A percentile compares a stretch with the other conserved stretches of the same genome.
Evolutionary conservation across 2,329 filamentous ascomycete species (phyloP).

Genomic region (Atkinsonella texensis): DNA sequence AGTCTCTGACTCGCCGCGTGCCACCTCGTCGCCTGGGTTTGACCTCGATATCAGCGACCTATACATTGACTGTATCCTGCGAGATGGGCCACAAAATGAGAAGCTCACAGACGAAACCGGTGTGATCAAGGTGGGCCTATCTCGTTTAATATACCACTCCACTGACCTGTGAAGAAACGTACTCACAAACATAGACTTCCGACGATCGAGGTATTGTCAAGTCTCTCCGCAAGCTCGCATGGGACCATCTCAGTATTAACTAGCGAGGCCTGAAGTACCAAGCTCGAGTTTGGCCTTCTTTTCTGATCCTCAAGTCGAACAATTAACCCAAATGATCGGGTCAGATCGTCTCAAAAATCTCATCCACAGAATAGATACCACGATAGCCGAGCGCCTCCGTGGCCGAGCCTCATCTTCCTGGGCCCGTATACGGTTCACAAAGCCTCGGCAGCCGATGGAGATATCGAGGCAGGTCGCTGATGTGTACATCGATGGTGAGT

Average conservation of each 20-base stretch:
- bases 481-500: conserved; percentile 2
- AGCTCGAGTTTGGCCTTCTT: conserved; percentile 21
- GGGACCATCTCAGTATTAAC: not conserved
- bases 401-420: not conserved
- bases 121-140: conserved; percentile 2
- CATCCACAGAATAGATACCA: conserved; percentile 9
- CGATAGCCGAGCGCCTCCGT: conserved; percentile 4
- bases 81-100: conserved; percentile 1
- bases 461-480: conserved; percentile 1
- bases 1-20: not conserved
- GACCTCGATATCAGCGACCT: not conserved
- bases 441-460: not conserved
- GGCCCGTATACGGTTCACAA: conserved; percentile 2
- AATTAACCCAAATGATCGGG: conserved; percentile 13
- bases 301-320: conserved; percentile 19
- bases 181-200: conserved; percentile 2
- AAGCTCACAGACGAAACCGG: conserved; percentile 1
- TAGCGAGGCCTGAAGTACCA: conserved; percentile 3
- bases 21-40: not conserved
- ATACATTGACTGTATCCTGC: conserved; percentile 3
- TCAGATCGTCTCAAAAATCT: conserved; percentile 7
- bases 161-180: not conserved
- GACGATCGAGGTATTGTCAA: conserved; percentile 3
- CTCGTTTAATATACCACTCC: not conserved
- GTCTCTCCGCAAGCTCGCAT: not conserved